A percentile compares a stretch with the other conserved stretches of the same genome.
phyloP scores from a whole-genome alignment of 306 rosid genomes.

The Myrica gale region DNA sequence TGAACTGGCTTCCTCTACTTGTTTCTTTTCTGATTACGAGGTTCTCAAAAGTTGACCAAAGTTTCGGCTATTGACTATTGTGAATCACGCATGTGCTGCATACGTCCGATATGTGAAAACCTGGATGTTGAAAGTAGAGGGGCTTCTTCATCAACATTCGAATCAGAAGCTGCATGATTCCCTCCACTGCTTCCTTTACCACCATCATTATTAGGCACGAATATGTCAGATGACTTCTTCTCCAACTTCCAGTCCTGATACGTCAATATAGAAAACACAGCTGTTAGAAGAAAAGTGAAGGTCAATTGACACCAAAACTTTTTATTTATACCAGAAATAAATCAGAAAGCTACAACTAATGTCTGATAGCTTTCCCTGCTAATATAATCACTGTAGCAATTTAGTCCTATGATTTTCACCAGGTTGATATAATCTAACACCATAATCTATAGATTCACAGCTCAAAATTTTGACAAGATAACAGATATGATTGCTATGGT shows the following conservation, averaged over 20 bases:
- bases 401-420: background rate
- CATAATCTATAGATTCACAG: background rate
- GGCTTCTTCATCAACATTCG: constrained; percentile 59
- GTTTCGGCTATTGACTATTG: background rate
- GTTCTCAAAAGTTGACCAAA: constrained; percentile 1
- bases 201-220: constrained; percentile 36
- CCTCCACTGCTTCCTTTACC: constrained; percentile 43
- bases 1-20: constrained; percentile 26
- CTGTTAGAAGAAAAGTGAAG: background rate
- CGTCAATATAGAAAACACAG: constrained; percentile 3
- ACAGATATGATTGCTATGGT: background rate
- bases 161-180: constrained; percentile 38
- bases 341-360: background rate
- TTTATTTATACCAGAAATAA: background rate
- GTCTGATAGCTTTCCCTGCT: background rate
- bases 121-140: constrained; percentile 76
- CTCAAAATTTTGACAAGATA: background rate
- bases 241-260: constrained; percentile 88
- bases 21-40: constrained; percentile 6
- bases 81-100: constrained; percentile 45
- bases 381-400: background rate
- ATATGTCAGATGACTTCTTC: constrained; percentile 75
- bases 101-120: constrained; percentile 70
- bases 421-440: background rate
- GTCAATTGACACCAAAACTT: background rate